Conservation (phyloP, 768 basidiomycete genomes). For the Auricularia sp. region DNA sequence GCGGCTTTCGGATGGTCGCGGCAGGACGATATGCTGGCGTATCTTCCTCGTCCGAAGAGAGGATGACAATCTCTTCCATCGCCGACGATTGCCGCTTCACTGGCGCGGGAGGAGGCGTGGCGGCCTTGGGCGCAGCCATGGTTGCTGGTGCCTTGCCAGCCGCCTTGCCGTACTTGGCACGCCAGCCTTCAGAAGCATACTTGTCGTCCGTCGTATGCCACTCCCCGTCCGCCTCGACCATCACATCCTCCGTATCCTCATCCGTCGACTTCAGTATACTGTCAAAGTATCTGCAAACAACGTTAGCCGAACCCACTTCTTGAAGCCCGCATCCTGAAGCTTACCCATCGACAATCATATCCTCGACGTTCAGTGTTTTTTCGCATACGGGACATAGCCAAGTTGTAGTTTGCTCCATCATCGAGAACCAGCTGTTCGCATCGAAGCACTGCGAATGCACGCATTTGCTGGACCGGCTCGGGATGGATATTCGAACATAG, state of each 20-base stretch:
- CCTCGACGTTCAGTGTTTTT: constrained; percentile 60
- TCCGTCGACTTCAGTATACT: constrained; percentile 70
- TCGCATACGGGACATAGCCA: constrained; percentile 95
- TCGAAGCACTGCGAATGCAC: constrained; percentile 94
- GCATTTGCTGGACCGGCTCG: constrained; percentile 80
- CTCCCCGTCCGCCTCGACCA: constrained; percentile 88
- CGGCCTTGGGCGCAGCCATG: not conserved
- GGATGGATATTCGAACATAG: constrained; percentile 72
- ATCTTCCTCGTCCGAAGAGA: constrained; percentile 65
- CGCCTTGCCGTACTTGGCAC: constrained; percentile 11
- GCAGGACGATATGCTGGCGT: constrained; percentile 70
- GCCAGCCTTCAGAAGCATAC: constrained; percentile 68
- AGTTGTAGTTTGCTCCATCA: constrained; percentile 94
- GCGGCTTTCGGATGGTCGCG: constrained; percentile 18
- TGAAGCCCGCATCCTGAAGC: constrained; percentile 12
- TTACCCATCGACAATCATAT: constrained; percentile 88
- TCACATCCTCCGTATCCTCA: constrained; percentile 79
- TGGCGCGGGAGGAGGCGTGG: not conserved
- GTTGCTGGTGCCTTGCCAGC: not conserved
- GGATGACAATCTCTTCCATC: constrained; percentile 52
- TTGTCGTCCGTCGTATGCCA: constrained; percentile 92
- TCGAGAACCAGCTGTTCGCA: constrained; percentile 83
- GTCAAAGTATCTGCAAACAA: constrained; percentile 62
- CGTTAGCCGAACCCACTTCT: not conserved
- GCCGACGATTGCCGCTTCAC: constrained; percentile 34